A percentile compares a stretch with the other conserved stretches of the same genome.
phyloP scores from a whole-genome alignment of 176 grass and related monocot species.

The Oryza coarctata region DNA sequence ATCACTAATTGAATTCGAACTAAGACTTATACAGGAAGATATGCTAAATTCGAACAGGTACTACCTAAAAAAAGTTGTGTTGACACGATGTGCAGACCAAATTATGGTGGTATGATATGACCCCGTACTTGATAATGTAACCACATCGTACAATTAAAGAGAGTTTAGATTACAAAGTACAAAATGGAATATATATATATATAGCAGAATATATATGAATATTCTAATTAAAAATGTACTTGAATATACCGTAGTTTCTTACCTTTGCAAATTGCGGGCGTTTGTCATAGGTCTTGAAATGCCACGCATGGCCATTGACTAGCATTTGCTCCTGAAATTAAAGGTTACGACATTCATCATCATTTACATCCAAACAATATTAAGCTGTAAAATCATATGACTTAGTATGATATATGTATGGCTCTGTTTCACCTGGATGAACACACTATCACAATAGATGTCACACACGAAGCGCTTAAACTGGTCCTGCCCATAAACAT shows the following conservation, averaged over 20 bases:
- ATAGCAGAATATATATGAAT: background rate
- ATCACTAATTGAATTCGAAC: background rate
- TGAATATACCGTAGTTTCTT: background rate
- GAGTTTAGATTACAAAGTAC: too few relatives aligned
- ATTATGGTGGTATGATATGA: background rate
- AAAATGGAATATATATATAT: background rate
- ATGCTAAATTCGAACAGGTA: background rate
- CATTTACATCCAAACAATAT: too few relatives aligned
- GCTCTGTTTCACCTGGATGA: slow-evolving; percentile 50
- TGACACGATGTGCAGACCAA: background rate
- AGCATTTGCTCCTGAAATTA: slow-evolving; percentile 23
- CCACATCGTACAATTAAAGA: too few relatives aligned
- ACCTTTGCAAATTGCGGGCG: slow-evolving; percentile 39
- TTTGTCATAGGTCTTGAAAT: slow-evolving; percentile 30
- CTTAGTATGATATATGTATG: background rate
- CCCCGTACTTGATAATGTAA: too few relatives aligned
- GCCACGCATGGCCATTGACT: slow-evolving; percentile 25
- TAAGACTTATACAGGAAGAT: background rate
- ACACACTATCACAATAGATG: slow-evolving; percentile 46
- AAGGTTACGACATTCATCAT: background rate
- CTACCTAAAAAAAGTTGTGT: background rate
- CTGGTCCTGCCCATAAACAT: slow-evolving; percentile 42
- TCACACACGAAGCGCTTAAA: slow-evolving; percentile 51
- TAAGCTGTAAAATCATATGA: too few relatives aligned
- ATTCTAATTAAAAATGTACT: too few relatives aligned